Base-by-base conservation (phyloP, 805 yeast genomes). In the Lipomyces sp. region DNA sequence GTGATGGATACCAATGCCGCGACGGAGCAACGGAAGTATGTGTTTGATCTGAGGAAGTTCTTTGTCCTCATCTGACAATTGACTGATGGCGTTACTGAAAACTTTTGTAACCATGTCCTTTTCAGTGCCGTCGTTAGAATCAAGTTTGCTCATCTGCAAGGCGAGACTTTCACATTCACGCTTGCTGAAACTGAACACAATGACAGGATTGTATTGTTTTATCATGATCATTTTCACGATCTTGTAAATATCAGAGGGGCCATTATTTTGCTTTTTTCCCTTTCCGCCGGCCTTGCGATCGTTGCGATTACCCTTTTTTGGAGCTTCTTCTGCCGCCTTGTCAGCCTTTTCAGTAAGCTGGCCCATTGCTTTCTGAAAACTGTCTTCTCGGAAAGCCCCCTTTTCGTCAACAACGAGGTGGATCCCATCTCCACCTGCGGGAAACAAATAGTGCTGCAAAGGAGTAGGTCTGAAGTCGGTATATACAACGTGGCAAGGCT, bases 401-500 rank as follows among this genome's bases (percentile, higher is more conserved):
- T 91, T 90, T 70, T 93, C 99, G 66, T 93, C 99, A 39, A 93
- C 98, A 14, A 93, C 99, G 59, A 93, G 76, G 68, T 93, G 95
- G 51, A 93, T 93, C 53, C 99, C 99, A 66, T 87, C 95, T 49
- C 98, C 98, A 50, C 90, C 95, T n/a, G 96, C 95, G 24, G 99
- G 98, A 74, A 93, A 93, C 47, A 93, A 73, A 64, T 93, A 93
- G 71, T 93, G 99, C 69, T 93, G 99, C 60, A 93, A 74, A 1
- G 99, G 99, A 5, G 99, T 93, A 34, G 99, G 99, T 68, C 99
- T 83, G 78, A 91, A 93, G 72, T 93, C 96, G 1, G 99, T 93
- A 70, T 93, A 93, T 19, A 93, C 98, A 68, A 93, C 95, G 69
- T 93, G 98, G 67, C 99, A 93, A 4, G 98, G 98, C 69, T 95